Conservation (phyloP, 148 eudicot genomes). For the Chenopodium quinoa region DNA sequence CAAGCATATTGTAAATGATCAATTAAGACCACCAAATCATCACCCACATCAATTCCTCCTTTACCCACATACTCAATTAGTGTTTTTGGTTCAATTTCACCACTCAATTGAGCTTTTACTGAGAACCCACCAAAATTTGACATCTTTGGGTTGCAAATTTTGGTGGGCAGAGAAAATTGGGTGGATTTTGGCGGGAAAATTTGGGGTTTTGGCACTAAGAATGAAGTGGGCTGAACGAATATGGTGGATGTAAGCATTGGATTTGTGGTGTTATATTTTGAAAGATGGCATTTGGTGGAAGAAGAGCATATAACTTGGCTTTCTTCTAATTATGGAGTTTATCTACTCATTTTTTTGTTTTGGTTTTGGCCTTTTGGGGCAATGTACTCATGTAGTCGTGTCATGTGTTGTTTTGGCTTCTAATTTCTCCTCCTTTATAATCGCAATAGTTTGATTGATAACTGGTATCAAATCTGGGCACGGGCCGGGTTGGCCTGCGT, state of each 20-base stretch:
- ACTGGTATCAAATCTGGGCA: too few relatives aligned
- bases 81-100: conserved; percentile 40
- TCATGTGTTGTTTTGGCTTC: too few relatives aligned
- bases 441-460: too few relatives aligned
- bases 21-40: conserved; percentile 71
- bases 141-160: conserved; percentile 37
- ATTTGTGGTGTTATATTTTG: neutral
- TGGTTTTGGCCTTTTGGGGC: too few relatives aligned
- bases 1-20: conserved; percentile 78
- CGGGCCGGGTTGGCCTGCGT: too few relatives aligned
- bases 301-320: neutral
- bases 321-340: neutral
- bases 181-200: conserved; percentile 25
- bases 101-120: conserved; percentile 39
- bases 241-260: conserved; percentile 40
- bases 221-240: conserved; percentile 29
- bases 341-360: too few relatives aligned
- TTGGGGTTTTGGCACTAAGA: conserved; percentile 37
- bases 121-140: conserved; percentile 40
- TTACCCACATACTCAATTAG: conserved; percentile 70
- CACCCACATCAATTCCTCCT: conserved; percentile 64
- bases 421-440: too few relatives aligned
- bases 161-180: conserved; percentile 18
- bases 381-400: too few relatives aligned
- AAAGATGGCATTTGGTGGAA: neutral